Base-by-base conservation (phyloP, 2,329 filamentous ascomycete species). In the Fusarium staphyleae region DNA sequence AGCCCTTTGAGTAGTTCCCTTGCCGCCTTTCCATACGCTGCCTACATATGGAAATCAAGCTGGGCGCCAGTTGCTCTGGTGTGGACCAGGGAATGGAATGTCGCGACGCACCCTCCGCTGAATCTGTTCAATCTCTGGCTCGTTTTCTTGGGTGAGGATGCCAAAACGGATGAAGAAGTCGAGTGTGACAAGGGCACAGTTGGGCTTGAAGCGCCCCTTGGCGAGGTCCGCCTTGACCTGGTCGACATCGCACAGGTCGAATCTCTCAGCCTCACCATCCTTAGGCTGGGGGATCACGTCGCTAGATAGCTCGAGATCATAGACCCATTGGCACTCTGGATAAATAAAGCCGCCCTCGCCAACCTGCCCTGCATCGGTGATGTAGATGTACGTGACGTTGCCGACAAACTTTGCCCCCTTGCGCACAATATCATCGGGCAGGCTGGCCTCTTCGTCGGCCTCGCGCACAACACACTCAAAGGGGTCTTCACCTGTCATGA, bases 81-180 rank as follows among this genome's bases (percentile, higher is more conserved):
- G 83, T 30, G 85, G 84, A 3, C 86, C 88, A 3, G 89, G 93
- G 69, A 97, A 96, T 50, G 91, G 88, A 65, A 96, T 78, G 55
- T 82, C 81, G 53, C 93, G 86, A 76, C 95, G 92, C 72, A 96
- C 76, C 69, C 90, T 84, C 52, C 80, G 79, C 56, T 85, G 78
- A 66, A 98, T 92, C 74, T 92, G 87, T 57, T 88, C 79, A 69
- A 88, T 92, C 67, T 93, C 78, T 42, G 83, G 81, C 76, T 98
- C 93, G 69, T 92, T 91, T 65, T 90, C 89, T 35, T 78, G 74
- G 8, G 88, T 96, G 69, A 97, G 70, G 57, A 96, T 84, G 1
- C 90, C 89, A 73, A 92, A 90, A 46, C 93, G 83, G 63, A 96
- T 80, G 70, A 99, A 90, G 76, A 98, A 99, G 72, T 98, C 92